Evolutionary conservation across 495 filamentous ascomycete genomes (phyloP).

Genomic region (Hapsidospora chrysogenum): DNA sequence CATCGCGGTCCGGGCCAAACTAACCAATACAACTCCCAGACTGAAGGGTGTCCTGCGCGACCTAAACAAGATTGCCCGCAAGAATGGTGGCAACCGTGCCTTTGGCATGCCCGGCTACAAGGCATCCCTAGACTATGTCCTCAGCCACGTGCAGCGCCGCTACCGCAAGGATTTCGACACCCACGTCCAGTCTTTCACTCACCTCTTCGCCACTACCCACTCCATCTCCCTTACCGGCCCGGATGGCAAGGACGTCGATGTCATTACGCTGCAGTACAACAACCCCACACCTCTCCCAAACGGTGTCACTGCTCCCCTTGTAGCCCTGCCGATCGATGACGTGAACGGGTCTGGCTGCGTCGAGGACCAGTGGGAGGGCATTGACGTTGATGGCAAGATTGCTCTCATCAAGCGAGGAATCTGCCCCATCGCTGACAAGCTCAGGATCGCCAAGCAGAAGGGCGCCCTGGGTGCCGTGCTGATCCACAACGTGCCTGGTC

Average conservation of each 20-base stretch:
- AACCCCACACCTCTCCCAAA: conserved; percentile 22
- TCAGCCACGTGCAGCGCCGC: conserved; percentile 11
- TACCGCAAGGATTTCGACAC: conserved; percentile 9
- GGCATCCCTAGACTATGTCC: conserved; percentile 27
- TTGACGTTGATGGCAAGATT: conserved; percentile 26
- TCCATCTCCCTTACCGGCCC: conserved; percentile 19
- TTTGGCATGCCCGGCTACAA: conserved; percentile 29
- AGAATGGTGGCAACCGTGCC: conserved; percentile 28
- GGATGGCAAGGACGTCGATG: conserved; percentile 14
- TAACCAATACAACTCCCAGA: too few species aligned
- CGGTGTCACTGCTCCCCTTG: conserved; percentile 22
- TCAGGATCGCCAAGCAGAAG: conserved; percentile 8
- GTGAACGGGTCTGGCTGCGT: conserved; percentile 14
- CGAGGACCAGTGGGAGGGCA: conserved; percentile 13
- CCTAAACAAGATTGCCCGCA: conserved; percentile 18
- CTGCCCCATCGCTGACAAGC: conserved; percentile 17
- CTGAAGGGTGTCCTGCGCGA: neutral
- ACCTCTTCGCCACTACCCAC: conserved; percentile 18
- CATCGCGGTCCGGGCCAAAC: too few species aligned
- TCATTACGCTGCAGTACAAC: conserved; percentile 21
- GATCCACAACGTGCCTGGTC: conserved; percentile 7
- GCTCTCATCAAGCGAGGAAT: conserved; percentile 22
- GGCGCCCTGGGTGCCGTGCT: conserved; percentile 16
- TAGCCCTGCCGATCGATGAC: conserved; percentile 17
- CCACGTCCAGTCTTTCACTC: conserved; percentile 24